Evolutionary conservation across 2,329 filamentous ascomycete genomes (phyloP), one percentile per base, ranked within the genome.

Genomic region (Ophiostoma perfectum): DNA sequence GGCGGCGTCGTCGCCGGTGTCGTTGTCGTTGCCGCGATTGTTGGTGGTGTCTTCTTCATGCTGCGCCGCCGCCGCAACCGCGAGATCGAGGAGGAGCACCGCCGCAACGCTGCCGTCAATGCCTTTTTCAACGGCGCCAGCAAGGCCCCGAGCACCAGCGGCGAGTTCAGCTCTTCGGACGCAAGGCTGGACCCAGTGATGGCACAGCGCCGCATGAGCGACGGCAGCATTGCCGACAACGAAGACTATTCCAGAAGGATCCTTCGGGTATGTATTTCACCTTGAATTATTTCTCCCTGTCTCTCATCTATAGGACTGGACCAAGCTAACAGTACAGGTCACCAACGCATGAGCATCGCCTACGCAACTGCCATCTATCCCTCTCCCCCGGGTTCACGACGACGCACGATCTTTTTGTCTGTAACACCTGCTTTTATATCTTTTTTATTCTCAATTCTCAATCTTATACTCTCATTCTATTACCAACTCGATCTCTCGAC

Each of bases 241-340:
- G 88, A 96, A 80, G 94, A 98, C 78, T 98, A 97, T 81, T 97
- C 94, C 71, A 88, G 94, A 80, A 90, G 91, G 80, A 97, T 98
- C 79, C 86, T 98, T 76, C 91, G 96, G 88, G 94, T 96, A 85
- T 73, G 86, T 47, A 36, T 12, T 36, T 39, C 4, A 4, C 7
- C 16, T 49, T 12, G 2, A 27, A 27, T 27, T 27, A 27, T 27
- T 27, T 27, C 27, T 27, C 1, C 27, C 27, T 27, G 27, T 27
- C 27, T 45, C 52, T 1, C 12, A 38, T 62, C 27, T 14, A 36
- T 36, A 36, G 3, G 6, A 42, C n/a, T 16, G 45, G 27, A 38
- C 36, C 27, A 27, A 44, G 9, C 67, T 66, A 55, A 39, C 52
- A 60, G 7, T 7, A 11, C 39, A 63, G 60, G 60, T 86, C 70